Percentiles rank a stretch among this genome's conserved stretches.
Conservation (phyloP, 1,284 basidiomycete genomes). For the Cryptococcus sp. region DNA sequence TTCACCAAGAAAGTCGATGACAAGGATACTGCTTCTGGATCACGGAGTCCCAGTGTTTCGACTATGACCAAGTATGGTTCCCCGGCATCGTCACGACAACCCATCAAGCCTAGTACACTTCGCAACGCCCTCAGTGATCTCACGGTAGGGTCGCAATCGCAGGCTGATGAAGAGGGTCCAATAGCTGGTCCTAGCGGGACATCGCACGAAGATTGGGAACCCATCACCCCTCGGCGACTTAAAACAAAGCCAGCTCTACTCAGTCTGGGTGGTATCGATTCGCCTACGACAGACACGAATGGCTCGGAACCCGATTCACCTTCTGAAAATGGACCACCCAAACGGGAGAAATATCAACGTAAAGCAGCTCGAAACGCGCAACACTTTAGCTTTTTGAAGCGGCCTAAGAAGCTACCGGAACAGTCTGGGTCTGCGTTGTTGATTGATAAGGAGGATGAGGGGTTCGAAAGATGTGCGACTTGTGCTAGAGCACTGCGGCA, state of each 20-base stretch:
- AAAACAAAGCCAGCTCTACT: background rate
- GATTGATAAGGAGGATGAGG: slow-evolving; percentile 14
- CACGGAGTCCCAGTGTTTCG: slow-evolving; percentile 15
- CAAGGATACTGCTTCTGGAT: background rate
- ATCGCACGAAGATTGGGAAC: background rate
- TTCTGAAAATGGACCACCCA: slow-evolving; percentile 4
- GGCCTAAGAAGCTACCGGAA: slow-evolving; percentile 9
- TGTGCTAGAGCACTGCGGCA: slow-evolving; percentile 33
- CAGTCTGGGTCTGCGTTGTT: slow-evolving; percentile 9
- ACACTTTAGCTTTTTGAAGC: slow-evolving; percentile 22
- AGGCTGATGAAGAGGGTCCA: background rate
- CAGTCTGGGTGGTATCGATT: background rate
- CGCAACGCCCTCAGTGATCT: slow-evolving; percentile 10
- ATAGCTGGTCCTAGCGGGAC: background rate
- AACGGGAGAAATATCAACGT: slow-evolving; percentile 18
- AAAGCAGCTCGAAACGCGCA: slow-evolving; percentile 26
- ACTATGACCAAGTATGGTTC: slow-evolving; percentile 8
- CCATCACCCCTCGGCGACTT: background rate
- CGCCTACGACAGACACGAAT: slow-evolving; percentile 7
- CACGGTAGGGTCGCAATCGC: slow-evolving; percentile 3
- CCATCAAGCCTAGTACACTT: slow-evolving; percentile 11
- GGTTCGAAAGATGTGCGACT: slow-evolving; percentile 35
- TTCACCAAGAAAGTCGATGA: slow-evolving; percentile 17
- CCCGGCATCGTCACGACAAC: slow-evolving; percentile 5
- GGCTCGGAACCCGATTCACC: slow-evolving; percentile 16